Evolutionary conservation across 2,329 filamentous ascomycete species (phyloP).

Genomic region (Thelonectria blattea): DNA sequence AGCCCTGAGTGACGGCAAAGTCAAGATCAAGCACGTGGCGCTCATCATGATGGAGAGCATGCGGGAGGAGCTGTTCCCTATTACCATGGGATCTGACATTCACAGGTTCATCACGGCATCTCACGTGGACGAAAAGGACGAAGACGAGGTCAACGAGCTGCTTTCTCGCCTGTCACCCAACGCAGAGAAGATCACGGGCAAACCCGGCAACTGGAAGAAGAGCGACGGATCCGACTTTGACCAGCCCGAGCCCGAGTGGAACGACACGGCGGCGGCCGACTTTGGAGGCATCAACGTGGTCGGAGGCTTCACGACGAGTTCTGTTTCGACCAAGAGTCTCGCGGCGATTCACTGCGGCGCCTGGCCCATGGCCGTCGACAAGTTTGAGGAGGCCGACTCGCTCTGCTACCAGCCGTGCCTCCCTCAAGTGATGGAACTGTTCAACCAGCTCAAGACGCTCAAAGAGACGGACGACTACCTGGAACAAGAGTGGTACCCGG

Average conservation of each 20-base stretch:
- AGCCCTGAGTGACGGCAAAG: conserved; percentile 30
- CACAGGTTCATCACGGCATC: conserved; percentile 44
- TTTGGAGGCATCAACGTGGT: conserved; percentile 50
- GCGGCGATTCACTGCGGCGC: conserved; percentile 52
- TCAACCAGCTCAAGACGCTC: conserved; percentile 40
- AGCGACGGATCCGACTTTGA: conserved; percentile 34
- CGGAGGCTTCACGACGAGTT: conserved; percentile 48
- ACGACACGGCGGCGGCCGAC: conserved; percentile 2
- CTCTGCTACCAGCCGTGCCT: conserved; percentile 54
- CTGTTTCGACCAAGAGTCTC: conserved; percentile 53
- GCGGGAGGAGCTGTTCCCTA: conserved; percentile 52
- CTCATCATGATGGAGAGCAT: conserved; percentile 53
- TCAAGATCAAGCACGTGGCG: conserved; percentile 54
- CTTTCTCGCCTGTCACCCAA: conserved; percentile 36
- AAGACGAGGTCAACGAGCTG: conserved; percentile 31
- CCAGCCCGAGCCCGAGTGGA: conserved; percentile 33
- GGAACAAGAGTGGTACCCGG: conserved; percentile 42
- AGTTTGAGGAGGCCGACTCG: conserved; percentile 49
- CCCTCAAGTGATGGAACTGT: conserved; percentile 46
- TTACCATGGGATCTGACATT: conserved; percentile 49
- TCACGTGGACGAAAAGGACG: conserved; percentile 36
- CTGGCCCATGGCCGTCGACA: conserved; percentile 50
- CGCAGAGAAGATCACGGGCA: conserved; percentile 22
- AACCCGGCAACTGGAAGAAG: conserved; percentile 13
- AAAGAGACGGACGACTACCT: conserved; percentile 30